Conservation (phyloP, 2,329 filamentous ascomycete species). For the Colletotrichum spaethianum region DNA sequence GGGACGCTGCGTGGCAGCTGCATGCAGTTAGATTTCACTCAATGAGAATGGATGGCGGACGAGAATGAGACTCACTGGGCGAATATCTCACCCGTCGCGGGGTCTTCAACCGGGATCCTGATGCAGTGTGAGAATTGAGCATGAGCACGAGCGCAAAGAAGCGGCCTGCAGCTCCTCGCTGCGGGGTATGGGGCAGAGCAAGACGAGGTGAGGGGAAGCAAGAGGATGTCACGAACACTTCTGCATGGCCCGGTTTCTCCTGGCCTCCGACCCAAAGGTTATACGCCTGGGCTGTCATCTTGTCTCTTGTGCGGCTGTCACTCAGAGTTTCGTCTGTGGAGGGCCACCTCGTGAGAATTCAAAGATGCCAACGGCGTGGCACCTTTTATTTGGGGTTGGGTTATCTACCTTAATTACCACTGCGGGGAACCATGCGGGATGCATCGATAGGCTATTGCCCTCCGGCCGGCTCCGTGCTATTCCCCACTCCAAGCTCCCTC, state of each 20-base stretch:
- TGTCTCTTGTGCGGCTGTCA: slow-evolving; percentile 34
- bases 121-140: slow-evolving; percentile 32
- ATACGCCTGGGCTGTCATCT: slow-evolving; percentile 38
- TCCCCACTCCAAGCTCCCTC: slow-evolving; percentile 24
- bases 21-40: slow-evolving; percentile 11
- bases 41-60: slow-evolving; percentile 4
- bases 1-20: slow-evolving; percentile 64
- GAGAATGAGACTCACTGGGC: slow-evolving; percentile 55
- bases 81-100: slow-evolving; percentile 66
- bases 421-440: slow-evolving; percentile 34
- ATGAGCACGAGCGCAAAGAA: slow-evolving; percentile 37
- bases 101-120: slow-evolving; percentile 68
- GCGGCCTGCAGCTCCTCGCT: slow-evolving; percentile 19
- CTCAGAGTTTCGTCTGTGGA: slow-evolving; percentile 30
- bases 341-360: not conserved
- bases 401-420: not conserved
- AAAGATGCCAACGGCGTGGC: not conserved
- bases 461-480: slow-evolving; percentile 35
- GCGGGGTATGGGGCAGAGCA: slow-evolving; percentile 17
- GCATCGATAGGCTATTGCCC: slow-evolving; percentile 17
- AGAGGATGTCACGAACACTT: slow-evolving; percentile 57
- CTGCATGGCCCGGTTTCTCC: slow-evolving; percentile 54
- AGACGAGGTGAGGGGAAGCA: not conserved
- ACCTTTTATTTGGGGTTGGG: slow-evolving; percentile 6
- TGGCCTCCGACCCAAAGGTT: slow-evolving; percentile 47